These are phyloP conservation scores for Ligustrum vulgare DNA, from an alignment of 257 asterid species.

Conservation along the genomic window DNA sequence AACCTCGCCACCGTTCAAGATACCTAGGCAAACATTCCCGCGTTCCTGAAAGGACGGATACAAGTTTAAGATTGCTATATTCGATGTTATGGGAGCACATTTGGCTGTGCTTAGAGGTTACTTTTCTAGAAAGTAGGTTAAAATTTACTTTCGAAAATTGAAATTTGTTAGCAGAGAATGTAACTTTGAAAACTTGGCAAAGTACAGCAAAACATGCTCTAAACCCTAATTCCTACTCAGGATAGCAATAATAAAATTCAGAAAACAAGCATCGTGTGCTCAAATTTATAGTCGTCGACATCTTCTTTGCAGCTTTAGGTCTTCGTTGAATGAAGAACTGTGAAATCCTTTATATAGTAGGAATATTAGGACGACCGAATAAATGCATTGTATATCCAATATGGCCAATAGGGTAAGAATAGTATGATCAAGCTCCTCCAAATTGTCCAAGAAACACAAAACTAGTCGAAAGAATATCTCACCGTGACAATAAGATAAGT, in stretches of 20 bases:
- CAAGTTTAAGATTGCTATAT: background rate
- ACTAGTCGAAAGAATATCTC: constrained; percentile 23
- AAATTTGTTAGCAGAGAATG: background rate
- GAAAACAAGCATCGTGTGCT: background rate
- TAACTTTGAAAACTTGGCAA: background rate
- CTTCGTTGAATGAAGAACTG: background rate
- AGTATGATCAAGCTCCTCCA: background rate
- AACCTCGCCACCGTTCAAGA: constrained; percentile 74
- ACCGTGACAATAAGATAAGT: constrained; percentile 77
- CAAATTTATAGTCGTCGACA: background rate
- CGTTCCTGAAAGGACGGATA: constrained; percentile 48
- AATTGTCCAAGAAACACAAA: background rate
- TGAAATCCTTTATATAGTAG: background rate
- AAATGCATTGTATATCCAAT: background rate
- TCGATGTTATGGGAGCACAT: background rate
- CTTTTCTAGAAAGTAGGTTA: background rate
- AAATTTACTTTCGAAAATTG: background rate
- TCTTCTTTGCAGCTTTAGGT: background rate
- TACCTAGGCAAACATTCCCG: constrained; percentile 87
- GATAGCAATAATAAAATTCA: too few species aligned
- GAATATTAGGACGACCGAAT: background rate
- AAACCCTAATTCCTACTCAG: background rate
- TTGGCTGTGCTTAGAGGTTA: background rate
- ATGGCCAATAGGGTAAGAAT: background rate
- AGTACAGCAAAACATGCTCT: background rate